Base-by-base conservation (phyloP, 768 basidiomycete species). In the Termitomyces titanicus region DNA sequence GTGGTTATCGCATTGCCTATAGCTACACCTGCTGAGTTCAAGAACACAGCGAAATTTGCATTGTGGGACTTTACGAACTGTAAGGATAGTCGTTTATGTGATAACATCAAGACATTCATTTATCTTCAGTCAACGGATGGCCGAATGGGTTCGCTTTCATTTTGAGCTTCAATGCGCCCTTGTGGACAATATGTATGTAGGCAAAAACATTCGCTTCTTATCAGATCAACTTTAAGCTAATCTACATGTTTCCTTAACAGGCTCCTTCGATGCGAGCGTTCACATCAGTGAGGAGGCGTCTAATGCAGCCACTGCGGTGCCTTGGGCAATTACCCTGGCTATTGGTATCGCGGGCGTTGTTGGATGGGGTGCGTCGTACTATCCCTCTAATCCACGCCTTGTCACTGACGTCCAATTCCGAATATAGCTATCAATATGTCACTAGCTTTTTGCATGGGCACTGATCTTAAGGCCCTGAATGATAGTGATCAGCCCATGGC, bases 281-380 rank as follows among this genome's bases (percentile, higher is more conserved):
- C 85, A 89, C 60, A 86, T 89, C 52, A 85, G 83, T 51, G 87
- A 88, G 61, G 86, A 88, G 64, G 85, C 85, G 0, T 75, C 80
- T 0, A 90, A 91, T 59, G 88, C 89, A 1, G 78, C 82, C 6
- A 76, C 72, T 0, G 86, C 84, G 17, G 84, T 89, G 4, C 89
- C 88, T 2, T 86, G 80, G 79, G 86, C 84, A 7, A 88, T 89
- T 39, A 78, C 80, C 27, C 62, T 68, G 52, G 79, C 88, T 2
- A 79, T 81, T 38, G 77, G 70, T 12, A 79, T 84, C 44, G 79
- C 80, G n/a, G 81, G 82, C 24, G 58, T 85, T 17, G 72, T 86
- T 11, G 86, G 85, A 22, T 82, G 76, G 72, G 83, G 85, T 85
- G 58, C 13, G 77, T 64, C 27, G n/a, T 33, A 22, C 18, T 47